Conservation (phyloP, 495 filamentous ascomycete species). For the Saxophila tyrrhenica region DNA sequence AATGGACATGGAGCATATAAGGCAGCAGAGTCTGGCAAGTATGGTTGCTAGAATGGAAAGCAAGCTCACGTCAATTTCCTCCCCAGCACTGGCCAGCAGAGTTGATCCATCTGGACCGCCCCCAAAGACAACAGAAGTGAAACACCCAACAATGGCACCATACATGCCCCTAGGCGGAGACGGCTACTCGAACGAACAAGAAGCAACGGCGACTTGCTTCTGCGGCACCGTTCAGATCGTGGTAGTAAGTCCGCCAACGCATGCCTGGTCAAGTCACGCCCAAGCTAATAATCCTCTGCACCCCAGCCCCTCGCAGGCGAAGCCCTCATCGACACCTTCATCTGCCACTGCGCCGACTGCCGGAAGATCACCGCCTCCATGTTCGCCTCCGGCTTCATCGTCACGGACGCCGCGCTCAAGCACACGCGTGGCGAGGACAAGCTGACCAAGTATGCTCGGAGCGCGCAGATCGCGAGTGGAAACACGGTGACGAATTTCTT, state of each 20-base stretch:
- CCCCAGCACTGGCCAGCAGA: too few species aligned
- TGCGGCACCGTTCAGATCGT: slow-evolving; percentile 44
- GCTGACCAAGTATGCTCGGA: slow-evolving; percentile 33
- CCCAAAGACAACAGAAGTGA: too few species aligned
- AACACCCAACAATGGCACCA: too few species aligned
- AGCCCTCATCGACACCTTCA: slow-evolving; percentile 39
- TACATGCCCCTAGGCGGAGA: slow-evolving; percentile 3
- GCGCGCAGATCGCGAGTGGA: slow-evolving; percentile 30
- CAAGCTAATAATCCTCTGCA: background rate
- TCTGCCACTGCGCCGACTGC: slow-evolving; percentile 49
- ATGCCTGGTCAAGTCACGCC: background rate
- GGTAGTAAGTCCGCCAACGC: slow-evolving; percentile 30
- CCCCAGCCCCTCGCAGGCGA: slow-evolving; percentile 21
- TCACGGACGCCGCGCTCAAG: slow-evolving; percentile 31
- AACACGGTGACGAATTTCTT: slow-evolving; percentile 45
- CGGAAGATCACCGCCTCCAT: slow-evolving; percentile 49
- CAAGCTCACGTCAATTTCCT: too few species aligned
- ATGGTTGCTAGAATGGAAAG: too few species aligned
- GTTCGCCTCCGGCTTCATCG: slow-evolving; percentile 46
- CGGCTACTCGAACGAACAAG: slow-evolving; percentile 31
- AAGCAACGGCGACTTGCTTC: slow-evolving; percentile 44
- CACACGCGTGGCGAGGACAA: slow-evolving; percentile 38
- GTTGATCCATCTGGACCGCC: too few species aligned
- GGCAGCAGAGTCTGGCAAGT: too few species aligned
- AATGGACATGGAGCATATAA: too few species aligned